phyloP scores from a whole-genome alignment of 2,329 filamentous ascomycete species.

The Westerdykella aurantiaca region DNA sequence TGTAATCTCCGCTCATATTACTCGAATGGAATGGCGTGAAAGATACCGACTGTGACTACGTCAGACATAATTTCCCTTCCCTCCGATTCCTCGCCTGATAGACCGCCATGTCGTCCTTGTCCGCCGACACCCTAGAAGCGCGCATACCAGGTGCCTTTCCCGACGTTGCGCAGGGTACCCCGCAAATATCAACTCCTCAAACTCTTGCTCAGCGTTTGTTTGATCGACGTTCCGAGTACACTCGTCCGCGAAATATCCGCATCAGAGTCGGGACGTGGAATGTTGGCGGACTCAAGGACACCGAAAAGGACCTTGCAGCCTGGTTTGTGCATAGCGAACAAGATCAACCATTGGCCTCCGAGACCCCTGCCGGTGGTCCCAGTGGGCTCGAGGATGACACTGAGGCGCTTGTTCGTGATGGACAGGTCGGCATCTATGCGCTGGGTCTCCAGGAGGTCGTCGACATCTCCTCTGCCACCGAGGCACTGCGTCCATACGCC shows the following conservation, averaged over 20 bases:
- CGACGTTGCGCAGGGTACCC: conserved; percentile 14
- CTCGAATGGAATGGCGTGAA: too few species aligned
- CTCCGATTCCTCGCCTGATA: too few species aligned
- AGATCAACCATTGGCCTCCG: conserved; percentile 33
- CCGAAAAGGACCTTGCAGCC: conserved; percentile 76
- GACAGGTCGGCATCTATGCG: conserved; percentile 82
- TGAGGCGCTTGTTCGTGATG: conserved; percentile 49
- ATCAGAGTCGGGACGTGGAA: conserved; percentile 97
- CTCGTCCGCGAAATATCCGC: conserved; percentile 64
- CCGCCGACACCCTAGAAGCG: too few species aligned
- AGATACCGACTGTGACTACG: too few species aligned
- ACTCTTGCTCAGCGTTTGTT: conserved; percentile 57
- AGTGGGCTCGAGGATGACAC: conserved; percentile 44
- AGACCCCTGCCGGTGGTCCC: conserved; percentile 39
- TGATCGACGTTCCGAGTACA: conserved; percentile 73
- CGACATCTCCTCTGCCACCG: conserved; percentile 71
- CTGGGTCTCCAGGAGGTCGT: conserved; percentile 90
- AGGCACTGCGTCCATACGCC: conserved; percentile 70
- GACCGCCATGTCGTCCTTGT: too few species aligned
- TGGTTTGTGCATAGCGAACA: conserved; percentile 70
- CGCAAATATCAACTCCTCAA: conserved; percentile 36
- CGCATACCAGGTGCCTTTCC: conserved; percentile 48
- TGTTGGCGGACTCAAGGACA: conserved; percentile 75
- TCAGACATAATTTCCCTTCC: too few species aligned
- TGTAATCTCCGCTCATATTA: too few species aligned